Evolutionary conservation across 306 rosid species (phyloP).

Genomic region (Morella rubra): DNA sequence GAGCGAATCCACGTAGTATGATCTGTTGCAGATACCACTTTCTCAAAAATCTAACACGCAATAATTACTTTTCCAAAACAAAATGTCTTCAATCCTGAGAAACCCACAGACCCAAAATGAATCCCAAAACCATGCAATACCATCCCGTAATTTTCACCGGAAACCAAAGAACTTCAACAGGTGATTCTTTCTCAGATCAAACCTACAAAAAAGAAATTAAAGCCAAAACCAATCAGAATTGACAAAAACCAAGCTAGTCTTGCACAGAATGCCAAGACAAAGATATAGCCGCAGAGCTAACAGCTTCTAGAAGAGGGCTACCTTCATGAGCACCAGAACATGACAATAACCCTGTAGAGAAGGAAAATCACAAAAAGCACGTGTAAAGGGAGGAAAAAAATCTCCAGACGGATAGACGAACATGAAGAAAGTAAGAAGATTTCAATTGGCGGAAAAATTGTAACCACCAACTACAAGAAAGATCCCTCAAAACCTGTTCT

Average conservation of each 20-base stretch:
- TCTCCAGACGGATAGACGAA: not conserved
- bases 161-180: not conserved
- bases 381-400: not conserved
- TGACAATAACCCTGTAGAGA: not conserved
- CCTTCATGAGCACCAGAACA: not conserved
- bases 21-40: conserved; percentile 11
- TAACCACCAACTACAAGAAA: conserved; percentile 31
- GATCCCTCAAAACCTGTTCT: conserved; percentile 36
- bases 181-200: conserved; percentile 8
- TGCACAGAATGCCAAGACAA: conserved; percentile 13
- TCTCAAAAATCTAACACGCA: conserved; percentile 10
- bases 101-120: not conserved
- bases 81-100: conserved; percentile 6
- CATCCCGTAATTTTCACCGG: not conserved
- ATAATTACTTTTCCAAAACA: not conserved
- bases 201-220: not conserved
- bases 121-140: not conserved
- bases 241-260: conserved; percentile 6
- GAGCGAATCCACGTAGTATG: conserved; percentile 31
- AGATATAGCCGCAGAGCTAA: conserved; percentile 14
- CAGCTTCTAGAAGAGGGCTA: conserved; percentile 7
- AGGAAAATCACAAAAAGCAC: not conserved
- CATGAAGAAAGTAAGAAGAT: conserved; percentile 1
- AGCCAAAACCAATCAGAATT: conserved; percentile 3
- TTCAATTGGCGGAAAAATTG: conserved; percentile 27